phyloP scores from a whole-genome alignment of 768 basidiomycete genomes.

The Kwoniella sp. region DNA sequence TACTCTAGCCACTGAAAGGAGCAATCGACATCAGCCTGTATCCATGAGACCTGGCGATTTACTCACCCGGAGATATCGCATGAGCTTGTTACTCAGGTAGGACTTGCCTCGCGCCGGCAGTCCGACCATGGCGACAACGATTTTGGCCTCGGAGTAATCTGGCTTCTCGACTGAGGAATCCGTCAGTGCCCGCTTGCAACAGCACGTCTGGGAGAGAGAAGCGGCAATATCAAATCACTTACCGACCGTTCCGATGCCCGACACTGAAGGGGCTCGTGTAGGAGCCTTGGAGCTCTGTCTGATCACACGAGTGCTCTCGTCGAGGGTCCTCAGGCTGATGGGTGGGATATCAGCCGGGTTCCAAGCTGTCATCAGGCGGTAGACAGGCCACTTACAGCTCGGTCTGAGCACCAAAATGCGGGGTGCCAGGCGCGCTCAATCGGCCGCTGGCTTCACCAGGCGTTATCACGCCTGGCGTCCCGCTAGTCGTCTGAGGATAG shows the following conservation, averaged over 20 bases:
- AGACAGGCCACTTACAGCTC: slow-evolving; percentile 27
- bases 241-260: slow-evolving; percentile 49
- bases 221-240: no score
- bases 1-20: slow-evolving; percentile 87
- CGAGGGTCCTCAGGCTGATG: slow-evolving; percentile 37
- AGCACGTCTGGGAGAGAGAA: no score
- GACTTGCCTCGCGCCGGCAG: slow-evolving; percentile 97
- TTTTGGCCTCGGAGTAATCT: slow-evolving; percentile 97
- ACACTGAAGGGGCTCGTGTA: slow-evolving; percentile 42
- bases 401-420: slow-evolving; percentile 49
- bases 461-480: background rate
- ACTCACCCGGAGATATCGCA: slow-evolving; percentile 84
- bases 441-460: background rate
- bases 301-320: slow-evolving; percentile 45
- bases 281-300: slow-evolving; percentile 37
- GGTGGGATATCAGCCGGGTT: background rate
- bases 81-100: slow-evolving; percentile 95
- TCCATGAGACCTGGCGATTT: background rate
- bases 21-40: slow-evolving; percentile 1
- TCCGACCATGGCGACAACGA: slow-evolving; percentile 97
- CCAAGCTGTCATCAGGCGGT: background rate
- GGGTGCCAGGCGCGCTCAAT: slow-evolving; percentile 43
- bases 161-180: slow-evolving; percentile 78
- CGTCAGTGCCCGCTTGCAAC: no score
- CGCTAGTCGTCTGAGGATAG: no score